Evolutionary conservation across 2,329 filamentous ascomycete genomes (phyloP).

Genomic region (Penicillium sp.): DNA sequence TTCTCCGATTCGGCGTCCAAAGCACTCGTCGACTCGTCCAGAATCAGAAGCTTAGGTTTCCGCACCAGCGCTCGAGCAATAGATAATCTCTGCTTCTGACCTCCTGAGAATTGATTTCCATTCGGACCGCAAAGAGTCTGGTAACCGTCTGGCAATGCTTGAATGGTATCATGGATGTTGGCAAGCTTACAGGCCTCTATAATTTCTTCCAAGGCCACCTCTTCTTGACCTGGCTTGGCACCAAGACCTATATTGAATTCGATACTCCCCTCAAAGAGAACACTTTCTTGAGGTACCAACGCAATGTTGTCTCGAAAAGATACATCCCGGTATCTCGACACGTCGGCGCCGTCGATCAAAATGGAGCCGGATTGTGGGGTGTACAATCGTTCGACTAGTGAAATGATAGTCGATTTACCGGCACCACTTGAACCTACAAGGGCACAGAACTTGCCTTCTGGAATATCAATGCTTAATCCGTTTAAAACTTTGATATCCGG

Average conservation of each 20-base stretch:
- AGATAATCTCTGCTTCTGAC: conserved; percentile 56
- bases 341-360: conserved; percentile 50
- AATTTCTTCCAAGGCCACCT: conserved; percentile 58
- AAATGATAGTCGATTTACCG: conserved; percentile 64
- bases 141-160: conserved; percentile 61
- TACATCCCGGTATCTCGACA: conserved; percentile 35
- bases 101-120: conserved; percentile 53
- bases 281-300: conserved; percentile 46
- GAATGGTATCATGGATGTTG: conserved; percentile 67
- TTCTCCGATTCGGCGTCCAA: conserved; percentile 53
- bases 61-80: conserved; percentile 57
- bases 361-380: conserved; percentile 48
- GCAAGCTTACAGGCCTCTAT: conserved; percentile 63
- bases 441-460: conserved; percentile 59
- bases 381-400: conserved; percentile 55
- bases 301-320: conserved; percentile 44
- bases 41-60: conserved; percentile 52
- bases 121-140: conserved; percentile 57
- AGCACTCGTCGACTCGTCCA: conserved; percentile 60
- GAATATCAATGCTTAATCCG: conserved; percentile 54
- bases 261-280: conserved; percentile 47
- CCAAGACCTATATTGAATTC: conserved; percentile 46
- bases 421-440: conserved; percentile 64
- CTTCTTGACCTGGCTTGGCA: conserved; percentile 50
- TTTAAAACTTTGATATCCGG: conserved; percentile 56